Evolutionary conservation across 2,329 filamentous ascomycete genomes (phyloP).

Genomic region (Pyrenophora graminea): DNA sequence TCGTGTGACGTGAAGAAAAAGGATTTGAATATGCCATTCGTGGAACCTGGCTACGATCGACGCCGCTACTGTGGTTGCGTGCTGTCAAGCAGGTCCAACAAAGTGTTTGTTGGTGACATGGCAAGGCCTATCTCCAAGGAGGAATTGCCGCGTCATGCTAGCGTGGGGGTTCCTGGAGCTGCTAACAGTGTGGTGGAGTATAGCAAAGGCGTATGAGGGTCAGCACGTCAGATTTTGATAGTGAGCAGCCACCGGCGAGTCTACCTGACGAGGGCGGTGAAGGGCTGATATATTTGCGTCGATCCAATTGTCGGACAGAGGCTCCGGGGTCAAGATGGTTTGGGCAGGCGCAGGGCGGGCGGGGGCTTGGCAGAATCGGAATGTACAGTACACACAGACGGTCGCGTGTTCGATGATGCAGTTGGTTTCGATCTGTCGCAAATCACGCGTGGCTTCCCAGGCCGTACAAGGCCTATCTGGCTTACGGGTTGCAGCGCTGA

Average conservation of each 20-base stretch:
- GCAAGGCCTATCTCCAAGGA: constrained; percentile 1
- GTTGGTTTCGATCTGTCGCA: constrained; percentile 1
- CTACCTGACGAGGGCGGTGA: constrained; percentile 10
- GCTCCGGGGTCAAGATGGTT: constrained; percentile 14
- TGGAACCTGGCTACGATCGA: background rate
- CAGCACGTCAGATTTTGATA: constrained; percentile 8
- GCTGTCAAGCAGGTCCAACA: background rate
- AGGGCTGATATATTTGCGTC: constrained; percentile 5
- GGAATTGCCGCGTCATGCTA: background rate
- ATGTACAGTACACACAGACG: constrained; percentile 8
- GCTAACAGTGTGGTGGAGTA: background rate
- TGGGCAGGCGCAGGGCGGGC: constrained; percentile 13
- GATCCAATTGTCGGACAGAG: constrained; percentile 19
- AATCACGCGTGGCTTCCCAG: constrained; percentile 5
- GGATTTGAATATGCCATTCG: background rate
- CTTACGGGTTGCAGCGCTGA: constrained; percentile 14
- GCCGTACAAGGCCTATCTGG: constrained; percentile 17
- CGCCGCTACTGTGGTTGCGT: background rate
- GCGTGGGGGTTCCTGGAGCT: constrained; percentile 6
- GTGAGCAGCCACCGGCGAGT: constrained; percentile 6
- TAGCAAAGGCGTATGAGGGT: constrained; percentile 1
- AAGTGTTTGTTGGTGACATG: constrained; percentile 2
- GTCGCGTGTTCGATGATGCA: constrained; percentile 18
- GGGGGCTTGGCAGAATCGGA: constrained; percentile 14
- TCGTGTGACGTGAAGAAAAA: background rate